Percentiles rank a stretch among this genome's conserved stretches.
Evolutionary conservation across 495 filamentous ascomycete genomes (phyloP).

Genomic region (Penicillium verhagenii): DNA sequence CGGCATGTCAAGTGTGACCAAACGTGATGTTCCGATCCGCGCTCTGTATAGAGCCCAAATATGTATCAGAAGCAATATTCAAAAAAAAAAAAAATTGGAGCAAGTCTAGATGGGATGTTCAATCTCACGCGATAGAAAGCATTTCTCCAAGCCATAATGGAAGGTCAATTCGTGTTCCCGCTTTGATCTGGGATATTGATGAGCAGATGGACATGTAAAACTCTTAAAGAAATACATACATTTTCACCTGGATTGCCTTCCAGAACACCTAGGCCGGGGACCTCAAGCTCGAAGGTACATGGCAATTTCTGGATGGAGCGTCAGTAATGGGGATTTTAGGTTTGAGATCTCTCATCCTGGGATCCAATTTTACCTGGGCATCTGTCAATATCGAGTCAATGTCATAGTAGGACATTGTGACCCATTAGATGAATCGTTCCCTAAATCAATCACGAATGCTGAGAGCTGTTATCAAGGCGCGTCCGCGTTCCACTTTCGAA

Average conservation of each 20-base stretch:
- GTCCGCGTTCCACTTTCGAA: background rate
- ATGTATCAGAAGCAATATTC: background rate
- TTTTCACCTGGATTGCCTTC: slow-evolving; percentile 72
- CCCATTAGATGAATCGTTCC: background rate
- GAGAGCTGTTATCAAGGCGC: background rate
- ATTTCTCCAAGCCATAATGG: slow-evolving; percentile 98
- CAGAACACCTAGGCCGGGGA: slow-evolving; percentile 83
- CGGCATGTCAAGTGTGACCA: slow-evolving; percentile 82
- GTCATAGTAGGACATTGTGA: slow-evolving; percentile 80
- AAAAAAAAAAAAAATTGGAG: too few species aligned
- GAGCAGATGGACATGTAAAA: background rate
- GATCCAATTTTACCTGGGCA: slow-evolving; percentile 61
- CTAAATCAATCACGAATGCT: background rate
- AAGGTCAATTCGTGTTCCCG: slow-evolving; percentile 74
- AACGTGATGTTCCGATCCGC: slow-evolving; percentile 55
- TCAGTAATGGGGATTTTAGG: slow-evolving; percentile 16
- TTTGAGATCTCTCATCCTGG: background rate
- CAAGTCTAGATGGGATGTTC: background rate
- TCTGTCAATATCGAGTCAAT: slow-evolving; percentile 92
- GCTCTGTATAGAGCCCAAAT: slow-evolving; percentile 22
- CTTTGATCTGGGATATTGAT: slow-evolving; percentile 59
- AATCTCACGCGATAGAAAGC: slow-evolving; percentile 72
- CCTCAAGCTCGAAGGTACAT: slow-evolving; percentile 86
- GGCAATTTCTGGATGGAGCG: slow-evolving; percentile 73
- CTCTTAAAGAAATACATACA: slow-evolving; percentile 29